Base-by-base conservation (phyloP, 2,329 filamentous ascomycete species). In the Leptosphaerulina australis region DNA sequence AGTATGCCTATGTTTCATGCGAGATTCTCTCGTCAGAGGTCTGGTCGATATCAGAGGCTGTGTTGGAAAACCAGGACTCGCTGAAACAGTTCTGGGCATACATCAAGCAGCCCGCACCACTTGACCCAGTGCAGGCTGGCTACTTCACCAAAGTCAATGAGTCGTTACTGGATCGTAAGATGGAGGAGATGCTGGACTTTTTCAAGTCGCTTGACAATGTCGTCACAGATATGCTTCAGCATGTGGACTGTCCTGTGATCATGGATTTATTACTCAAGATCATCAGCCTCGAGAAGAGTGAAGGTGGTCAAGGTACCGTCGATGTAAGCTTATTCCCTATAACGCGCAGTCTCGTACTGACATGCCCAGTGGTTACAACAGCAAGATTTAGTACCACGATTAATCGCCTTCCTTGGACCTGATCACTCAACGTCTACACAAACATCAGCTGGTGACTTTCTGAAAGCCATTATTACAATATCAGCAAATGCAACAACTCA, bases 141-240 rank as follows among this genome's bases (percentile, higher is more conserved):
- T 99, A 99, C 72, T 99, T 99, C 71, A 97, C 93, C 46, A 99
- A 97, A 71, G 92, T 99, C 68, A 97, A 97, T 73, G 94, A 99
- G 76, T 89, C 91, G n/a, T 78, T 99, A 15, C 88, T 99, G 47
- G 94, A 97, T 72, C 95, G 94, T 76, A 97, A 97, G 81, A 97
- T 95, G 5, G 90, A 95, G 67, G 93, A 97, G 58, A 99, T 97
- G 93, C 80, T 97, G 60, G 85, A 87, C 14, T 86, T 99, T 55
- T 85, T 99, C 73, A 95, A 91, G 71, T 87, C 85, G 2, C 77
- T 96, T 38, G 88, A 94, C 25, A 84, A 87, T 44, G 88, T 94
- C 30, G 85, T 99, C 17, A 81, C 89, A 10, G 86, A 91, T 58
- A 88, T 99, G 77, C 81, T 99, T 49, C 88, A 88, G 64, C 94